Evolutionary conservation across 2,329 filamentous ascomycete species (phyloP), one percentile per base, ranked within the genome.

Genomic region (Ceratocystis papillata): DNA sequence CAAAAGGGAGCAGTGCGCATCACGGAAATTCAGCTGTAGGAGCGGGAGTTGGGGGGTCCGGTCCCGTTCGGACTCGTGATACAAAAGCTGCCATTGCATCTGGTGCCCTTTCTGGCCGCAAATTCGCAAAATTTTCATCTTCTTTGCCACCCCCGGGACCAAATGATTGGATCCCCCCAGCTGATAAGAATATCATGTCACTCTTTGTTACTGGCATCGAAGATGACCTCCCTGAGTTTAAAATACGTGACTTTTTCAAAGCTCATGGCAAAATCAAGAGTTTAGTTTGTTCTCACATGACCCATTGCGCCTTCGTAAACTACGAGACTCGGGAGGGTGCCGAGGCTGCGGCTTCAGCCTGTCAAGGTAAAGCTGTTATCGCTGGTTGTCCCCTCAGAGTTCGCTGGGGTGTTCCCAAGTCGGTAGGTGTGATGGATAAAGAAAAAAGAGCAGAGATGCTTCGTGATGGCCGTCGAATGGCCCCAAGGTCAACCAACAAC

Each of bases 221-320:
- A 75, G 94, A 99, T 73, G 94, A 99, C 72, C 80, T 99, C 5
- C 92, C 93, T 1, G 94, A 99, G 75, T 87, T 92, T 76, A 91
- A 92, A 72, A 80, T 99, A 30, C 88, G 94, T 61, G 87, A 90
- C 1, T 94, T 95, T 75, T 99, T 99, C 79, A 85, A 90, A 68
- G 83, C 84, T 20, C 91, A 92, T 72, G 94, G 94, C 69, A 90
- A 93, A 73, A 87, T 99, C 68, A 89, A 94, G 72, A 96, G 91
- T 30, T 78, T 99, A 17, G 87, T 99, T 46, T 97, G 94, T 76
- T 96, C 92, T 5, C 94, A 99, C 77, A 91, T 96, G 79, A 93
- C 93, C 17, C 94, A 97, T 73, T 97, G 92, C 75, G 94, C 94
- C 1, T 99, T 97, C 73, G 81, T 99, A 77, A 99, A 99, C 77